A percentile compares a stretch with the other conserved stretches of the same genome.
Evolutionary conservation across 2,329 filamentous ascomycete genomes (phyloP).

Genomic region (Colletotrichum scovillei): DNA sequence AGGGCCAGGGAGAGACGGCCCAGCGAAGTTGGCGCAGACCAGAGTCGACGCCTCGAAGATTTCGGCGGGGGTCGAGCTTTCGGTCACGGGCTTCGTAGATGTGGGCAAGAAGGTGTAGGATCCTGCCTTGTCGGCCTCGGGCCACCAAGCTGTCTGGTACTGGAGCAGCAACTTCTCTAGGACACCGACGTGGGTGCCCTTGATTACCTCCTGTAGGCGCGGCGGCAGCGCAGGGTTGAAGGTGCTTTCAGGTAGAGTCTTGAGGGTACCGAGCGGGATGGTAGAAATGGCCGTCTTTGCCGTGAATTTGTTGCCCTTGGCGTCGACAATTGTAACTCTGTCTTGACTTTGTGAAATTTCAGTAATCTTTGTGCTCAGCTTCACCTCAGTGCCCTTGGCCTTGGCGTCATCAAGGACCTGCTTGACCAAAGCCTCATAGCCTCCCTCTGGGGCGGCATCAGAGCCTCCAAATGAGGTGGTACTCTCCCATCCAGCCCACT

Average conservation of each 20-base stretch:
- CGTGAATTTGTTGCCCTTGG: constrained; percentile 29
- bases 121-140: constrained; percentile 27
- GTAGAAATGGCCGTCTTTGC: constrained; percentile 31
- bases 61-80: constrained; percentile 15
- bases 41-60: constrained; percentile 31
- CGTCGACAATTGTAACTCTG: constrained; percentile 17
- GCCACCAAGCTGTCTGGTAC: constrained; percentile 31
- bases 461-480: constrained; percentile 26
- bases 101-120: constrained; percentile 33
- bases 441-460: constrained; percentile 32
- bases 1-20: constrained; percentile 20
- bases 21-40: constrained; percentile 29
- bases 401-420: constrained; percentile 29
- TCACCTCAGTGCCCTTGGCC: constrained; percentile 25
- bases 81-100: constrained; percentile 28
- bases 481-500: constrained; percentile 31
- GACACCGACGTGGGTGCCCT: constrained; percentile 30
- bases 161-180: constrained; percentile 33
- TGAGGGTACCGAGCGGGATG: constrained; percentile 30
- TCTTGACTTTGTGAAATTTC: constrained; percentile 4
- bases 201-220: constrained; percentile 24
- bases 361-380: constrained; percentile 22
- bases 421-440: constrained; percentile 26
- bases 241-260: constrained; percentile 28
- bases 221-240: constrained; percentile 26